A percentile compares a stretch with the other conserved stretches of the same genome.
These are phyloP conservation scores for Ilyonectria robusta DNA, from an alignment of 2,329 filamentous ascomycete species.

Conservation along the genomic window DNA sequence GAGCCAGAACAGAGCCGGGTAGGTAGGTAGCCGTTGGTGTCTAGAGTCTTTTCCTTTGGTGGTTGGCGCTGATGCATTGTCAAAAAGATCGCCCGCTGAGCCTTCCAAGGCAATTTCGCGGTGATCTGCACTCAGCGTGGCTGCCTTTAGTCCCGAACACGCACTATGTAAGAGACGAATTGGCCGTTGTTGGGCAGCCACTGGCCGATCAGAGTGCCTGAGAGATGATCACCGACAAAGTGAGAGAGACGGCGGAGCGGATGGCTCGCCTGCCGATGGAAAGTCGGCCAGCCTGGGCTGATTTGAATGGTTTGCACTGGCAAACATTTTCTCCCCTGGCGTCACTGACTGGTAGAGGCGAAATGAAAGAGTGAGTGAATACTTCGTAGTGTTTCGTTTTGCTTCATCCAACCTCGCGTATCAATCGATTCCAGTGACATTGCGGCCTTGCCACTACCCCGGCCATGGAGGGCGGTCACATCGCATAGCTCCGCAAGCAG, in stretches of 20 bases:
- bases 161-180: constrained; percentile 4
- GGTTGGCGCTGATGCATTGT: not conserved
- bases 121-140: not conserved
- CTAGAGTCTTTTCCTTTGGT: not conserved
- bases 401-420: not conserved
- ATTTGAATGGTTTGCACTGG: constrained; percentile 3
- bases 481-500: constrained; percentile 4
- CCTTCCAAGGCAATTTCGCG: not conserved
- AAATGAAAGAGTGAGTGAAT: not conserved
- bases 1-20: not conserved
- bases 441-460: not conserved
- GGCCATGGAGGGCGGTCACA: not conserved
- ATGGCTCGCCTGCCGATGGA: constrained; percentile 8
- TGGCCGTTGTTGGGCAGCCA: not conserved
- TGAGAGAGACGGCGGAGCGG: constrained; percentile 7
- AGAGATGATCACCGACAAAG: not conserved
- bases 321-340: not conserved
- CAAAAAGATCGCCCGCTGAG: constrained; percentile 1
- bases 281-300: not conserved
- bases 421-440: not conserved
- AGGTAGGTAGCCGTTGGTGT: not conserved
- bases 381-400: not conserved
- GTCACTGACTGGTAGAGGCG: not conserved
- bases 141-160: too few relatives aligned
- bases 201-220: not conserved